A percentile compares a stretch with the other conserved stretches of the same genome.
phyloP scores from a whole-genome alignment of 139 green algal species.

The Pleodorina starrii region DNA sequence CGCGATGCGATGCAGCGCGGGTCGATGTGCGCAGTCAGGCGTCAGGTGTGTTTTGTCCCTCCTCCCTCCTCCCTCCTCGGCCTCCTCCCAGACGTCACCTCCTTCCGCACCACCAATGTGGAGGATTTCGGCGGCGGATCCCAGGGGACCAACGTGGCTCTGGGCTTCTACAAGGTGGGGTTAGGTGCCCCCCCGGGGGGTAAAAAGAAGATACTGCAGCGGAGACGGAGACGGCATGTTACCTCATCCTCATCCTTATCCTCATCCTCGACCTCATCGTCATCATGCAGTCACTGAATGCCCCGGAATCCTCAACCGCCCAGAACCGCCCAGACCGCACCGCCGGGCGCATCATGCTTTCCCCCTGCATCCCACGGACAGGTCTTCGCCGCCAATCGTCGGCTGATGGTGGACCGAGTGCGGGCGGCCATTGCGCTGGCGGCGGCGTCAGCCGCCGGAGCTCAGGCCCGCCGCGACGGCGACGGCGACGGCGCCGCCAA shows the following conservation, averaged over 20 bases:
- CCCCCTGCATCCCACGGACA: background rate
- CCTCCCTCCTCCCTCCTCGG: background rate
- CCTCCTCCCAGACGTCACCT: constrained; percentile 8
- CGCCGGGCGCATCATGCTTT: too few relatives aligned
- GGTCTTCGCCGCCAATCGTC: constrained; percentile 28
- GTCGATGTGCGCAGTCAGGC: too few relatives aligned
- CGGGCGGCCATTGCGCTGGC: background rate
- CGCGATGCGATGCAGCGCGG: too few relatives aligned
- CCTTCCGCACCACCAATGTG: background rate
- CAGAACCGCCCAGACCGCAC: too few relatives aligned
- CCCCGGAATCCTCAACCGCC: too few relatives aligned
- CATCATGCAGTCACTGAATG: too few relatives aligned
- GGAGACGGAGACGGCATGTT: too few relatives aligned
- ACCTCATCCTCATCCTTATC: too few relatives aligned
- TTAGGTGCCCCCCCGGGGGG: too few relatives aligned
- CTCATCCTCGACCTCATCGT: too few relatives aligned
- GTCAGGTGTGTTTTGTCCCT: background rate
- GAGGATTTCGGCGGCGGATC: constrained; percentile 24
- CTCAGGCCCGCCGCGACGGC: background rate
- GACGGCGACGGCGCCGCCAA: background rate
- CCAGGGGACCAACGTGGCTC: constrained; percentile 22
- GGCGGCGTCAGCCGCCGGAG: background rate
- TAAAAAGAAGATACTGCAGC: too few relatives aligned
- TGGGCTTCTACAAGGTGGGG: constrained; percentile 35
- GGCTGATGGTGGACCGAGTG: background rate